Evolutionary conservation across 495 filamentous ascomycete genomes (phyloP).

Genomic region (Penicillium diatomitis): DNA sequence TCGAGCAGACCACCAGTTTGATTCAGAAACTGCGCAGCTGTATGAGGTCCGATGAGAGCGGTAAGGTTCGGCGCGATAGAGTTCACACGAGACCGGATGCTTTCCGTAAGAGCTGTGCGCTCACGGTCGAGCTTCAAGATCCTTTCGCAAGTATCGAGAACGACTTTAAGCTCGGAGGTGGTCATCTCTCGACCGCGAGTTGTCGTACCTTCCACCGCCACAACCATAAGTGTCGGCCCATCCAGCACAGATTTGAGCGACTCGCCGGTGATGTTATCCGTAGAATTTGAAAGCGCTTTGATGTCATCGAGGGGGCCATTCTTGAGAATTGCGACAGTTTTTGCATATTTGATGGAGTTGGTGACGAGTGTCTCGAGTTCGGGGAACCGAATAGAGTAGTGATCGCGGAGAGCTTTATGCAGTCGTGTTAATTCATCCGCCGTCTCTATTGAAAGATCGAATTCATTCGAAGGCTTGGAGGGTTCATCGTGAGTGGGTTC

Average conservation of each 20-base stretch:
- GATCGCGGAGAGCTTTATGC: slow-evolving; percentile 91
- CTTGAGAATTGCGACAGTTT: slow-evolving; percentile 84
- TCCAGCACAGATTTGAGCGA: slow-evolving; percentile 73
- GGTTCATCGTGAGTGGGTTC: slow-evolving; percentile 18
- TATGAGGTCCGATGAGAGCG: slow-evolving; percentile 86
- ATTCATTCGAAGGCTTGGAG: slow-evolving; percentile 58
- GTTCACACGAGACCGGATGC: slow-evolving; percentile 95
- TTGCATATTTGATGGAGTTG: slow-evolving; percentile 90
- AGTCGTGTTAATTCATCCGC: slow-evolving; percentile 86
- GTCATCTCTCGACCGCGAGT: slow-evolving; percentile 72
- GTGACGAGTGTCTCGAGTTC: slow-evolving; percentile 92
- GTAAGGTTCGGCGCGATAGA: slow-evolving; percentile 93
- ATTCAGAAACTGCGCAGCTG: slow-evolving; percentile 92
- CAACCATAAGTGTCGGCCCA: slow-evolving; percentile 85
- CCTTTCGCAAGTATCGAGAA: slow-evolving; percentile 76
- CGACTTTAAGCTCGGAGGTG: slow-evolving; percentile 61
- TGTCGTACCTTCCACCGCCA: slow-evolving; percentile 89
- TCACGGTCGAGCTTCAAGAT: slow-evolving; percentile 78
- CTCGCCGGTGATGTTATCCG: slow-evolving; percentile 64
- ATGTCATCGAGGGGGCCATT: slow-evolving; percentile 91
- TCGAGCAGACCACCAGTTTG: slow-evolving; percentile 81
- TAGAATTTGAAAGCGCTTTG: slow-evolving; percentile 57
- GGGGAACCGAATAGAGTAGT: slow-evolving; percentile 89
- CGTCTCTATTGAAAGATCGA: slow-evolving; percentile 85
- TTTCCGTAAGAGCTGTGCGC: slow-evolving; percentile 80